Evolutionary conservation across 768 basidiomycete genomes (phyloP), one percentile per base, ranked within the genome.

Genomic region (Neoboletus magnificus): DNA sequence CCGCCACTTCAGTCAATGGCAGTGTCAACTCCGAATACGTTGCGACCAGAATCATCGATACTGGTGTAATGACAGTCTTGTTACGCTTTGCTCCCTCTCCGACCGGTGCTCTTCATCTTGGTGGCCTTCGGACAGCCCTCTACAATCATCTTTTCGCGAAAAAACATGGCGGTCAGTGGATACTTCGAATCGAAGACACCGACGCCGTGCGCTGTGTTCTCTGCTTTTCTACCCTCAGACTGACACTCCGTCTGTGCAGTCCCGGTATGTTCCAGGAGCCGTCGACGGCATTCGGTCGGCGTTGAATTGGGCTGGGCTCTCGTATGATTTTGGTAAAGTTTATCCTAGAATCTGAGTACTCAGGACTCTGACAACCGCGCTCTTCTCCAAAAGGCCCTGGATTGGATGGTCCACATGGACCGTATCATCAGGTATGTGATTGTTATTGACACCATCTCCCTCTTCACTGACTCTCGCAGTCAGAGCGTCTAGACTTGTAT

Each of bases 1-100:
- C 22, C n/a, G 40, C 40, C 40, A 40, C 37, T 39, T 20, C 8
- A 8, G n/a, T n/a, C 20, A 20, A 35, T 16, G 13, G 7, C n/a
- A n/a, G n/a, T n/a, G 39, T 16, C 11, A 42, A 42, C 27, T 45
- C 29, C n/a, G n/a, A n/a, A 39, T 20, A 39, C 10, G 15, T 36
- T 36, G 32, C 13, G n/a, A n/a, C 37, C 37, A 18, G 37, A 37
- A 35, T 27, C 27, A 22, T 25, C 11, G n/a, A 41, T 20, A 9
- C 18, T 0, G 23, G 13, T 18, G 12, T 3, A 18, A 48, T 67
- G 62, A 85, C 85, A 77, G 80, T 79, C 12, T 76, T 93, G 18
- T 72, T 98, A 16, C 86, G 97, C 16, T 98, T 99, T 71, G 97
- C 96, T 3, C 97, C 97, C 1, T 98, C 97, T 1, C 97, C 97